Evolutionary conservation across 176 grass and related monocot genomes (phyloP), one percentile per base, ranked within the genome.

Genomic region (Pontederia crassipes): DNA sequence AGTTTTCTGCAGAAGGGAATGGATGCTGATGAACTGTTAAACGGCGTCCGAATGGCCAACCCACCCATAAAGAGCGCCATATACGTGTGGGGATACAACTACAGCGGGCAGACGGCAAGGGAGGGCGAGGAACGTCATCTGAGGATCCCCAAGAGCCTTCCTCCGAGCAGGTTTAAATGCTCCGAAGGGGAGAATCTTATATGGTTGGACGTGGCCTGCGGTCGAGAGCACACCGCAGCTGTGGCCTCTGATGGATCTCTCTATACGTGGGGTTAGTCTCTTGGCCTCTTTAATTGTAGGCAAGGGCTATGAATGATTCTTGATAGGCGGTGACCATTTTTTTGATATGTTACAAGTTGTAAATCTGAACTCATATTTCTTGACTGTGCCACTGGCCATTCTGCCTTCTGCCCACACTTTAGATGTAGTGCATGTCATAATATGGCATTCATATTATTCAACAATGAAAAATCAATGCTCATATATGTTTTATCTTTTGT

Each of bases 61-160:
- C 20, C 65, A 14, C 92, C 83, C 7, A 58, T 83, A 3, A 90
- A 90, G 60, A 97, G 84, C 10, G 86, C 83, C 29, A 97, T 97
- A 75, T 97, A 97, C 73, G 54, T 85, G 52, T 91, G 92, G 92
- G 92, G 92, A 15, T 97, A 97, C 62, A 97, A 97, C 50, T 76
- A 97, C 9, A 91, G 81, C 28, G 92, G 92, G 1, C 92, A 97
- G 67, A 97, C 87, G 9, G 87, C 87, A n/a, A 67, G 87, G 47
- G 85, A 88, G 58, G 83, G 79, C 40, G 82, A 85, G 63, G 73
- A 77, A 35, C 66, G 65, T 61, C 78, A 97, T 66, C 59, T 91
- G 76, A 91, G 92, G 62, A 91, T 97, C 73, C 92, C 92, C 32
- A 88, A 79, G 70, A 85, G 75, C 66, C 86, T 97, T 24, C 75